These are phyloP conservation scores for Papiliotrema fonsecae DNA, from an alignment of 1,284 basidiomycete species.

Conservation along the genomic window DNA sequence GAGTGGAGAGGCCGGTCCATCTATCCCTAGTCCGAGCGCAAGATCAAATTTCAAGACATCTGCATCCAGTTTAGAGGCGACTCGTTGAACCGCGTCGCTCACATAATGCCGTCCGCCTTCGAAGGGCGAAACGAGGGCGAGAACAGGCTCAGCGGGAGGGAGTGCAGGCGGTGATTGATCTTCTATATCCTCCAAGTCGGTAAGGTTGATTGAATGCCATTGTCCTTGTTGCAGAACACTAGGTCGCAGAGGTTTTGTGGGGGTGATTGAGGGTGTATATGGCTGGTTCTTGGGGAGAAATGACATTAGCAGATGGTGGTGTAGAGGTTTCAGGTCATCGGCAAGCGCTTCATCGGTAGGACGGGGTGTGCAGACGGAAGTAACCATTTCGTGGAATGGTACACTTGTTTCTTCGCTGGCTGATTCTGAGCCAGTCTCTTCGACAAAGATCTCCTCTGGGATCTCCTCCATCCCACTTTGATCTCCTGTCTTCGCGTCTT, in stretches of 20 bases:
- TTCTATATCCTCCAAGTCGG: no score
- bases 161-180: background rate
- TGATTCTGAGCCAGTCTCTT: background rate
- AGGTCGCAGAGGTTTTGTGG: background rate
- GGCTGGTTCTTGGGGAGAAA: constrained; percentile 21
- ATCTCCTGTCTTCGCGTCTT: background rate
- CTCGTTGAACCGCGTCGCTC: constrained; percentile 67
- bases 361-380: background rate
- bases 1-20: constrained; percentile 49
- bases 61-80: constrained; percentile 64
- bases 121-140: constrained; percentile 77
- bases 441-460: background rate
- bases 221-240: no score
- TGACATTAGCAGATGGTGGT: constrained; percentile 14
- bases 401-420: background rate
- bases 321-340: constrained; percentile 9
- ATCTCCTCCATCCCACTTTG: background rate
- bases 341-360: constrained; percentile 1
- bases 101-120: constrained; percentile 76
- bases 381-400: background rate
- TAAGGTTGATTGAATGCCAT: no score
- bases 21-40: constrained; percentile 60
- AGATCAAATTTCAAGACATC: constrained; percentile 73
- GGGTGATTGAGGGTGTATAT: no score
- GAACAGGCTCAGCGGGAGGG: constrained; percentile 64